phyloP scores from a whole-genome alignment of 345 rosid species.

The Pistacia vera region DNA sequence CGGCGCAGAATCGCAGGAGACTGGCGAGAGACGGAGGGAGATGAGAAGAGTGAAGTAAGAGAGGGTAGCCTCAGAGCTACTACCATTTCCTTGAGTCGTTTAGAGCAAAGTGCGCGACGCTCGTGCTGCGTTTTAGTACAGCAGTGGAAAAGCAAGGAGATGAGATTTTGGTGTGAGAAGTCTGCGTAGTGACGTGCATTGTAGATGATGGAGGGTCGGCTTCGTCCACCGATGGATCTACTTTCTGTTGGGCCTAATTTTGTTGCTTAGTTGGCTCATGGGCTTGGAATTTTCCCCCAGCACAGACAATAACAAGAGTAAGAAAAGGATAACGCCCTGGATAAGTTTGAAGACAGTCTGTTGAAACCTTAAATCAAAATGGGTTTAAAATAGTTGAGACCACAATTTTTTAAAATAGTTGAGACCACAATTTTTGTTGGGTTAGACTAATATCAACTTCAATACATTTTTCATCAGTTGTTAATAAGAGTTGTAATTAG shows the following conservation, averaged over 20 bases:
- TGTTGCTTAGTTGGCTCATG: neutral
- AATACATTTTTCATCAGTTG: no score
- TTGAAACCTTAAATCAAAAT: no score
- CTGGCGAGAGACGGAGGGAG: conserved; percentile 43
- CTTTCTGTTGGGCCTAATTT: neutral
- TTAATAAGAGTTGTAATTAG: no score
- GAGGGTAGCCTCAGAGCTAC: conserved; percentile 67
- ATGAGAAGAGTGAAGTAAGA: conserved; percentile 52
- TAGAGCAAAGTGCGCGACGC: neutral
- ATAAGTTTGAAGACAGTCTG: no score
- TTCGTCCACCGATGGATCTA: neutral
- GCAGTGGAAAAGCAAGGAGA: neutral
- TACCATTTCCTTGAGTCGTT: conserved; percentile 43
- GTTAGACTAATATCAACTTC: no score
- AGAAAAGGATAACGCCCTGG: neutral
- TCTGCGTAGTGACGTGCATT: neutral
- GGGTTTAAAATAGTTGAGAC: no score
- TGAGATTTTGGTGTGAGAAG: conserved; percentile 18
- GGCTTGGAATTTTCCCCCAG: neutral
- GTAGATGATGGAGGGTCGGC: neutral
- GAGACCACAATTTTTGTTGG: no score
- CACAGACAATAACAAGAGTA: neutral
- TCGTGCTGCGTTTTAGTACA: neutral
- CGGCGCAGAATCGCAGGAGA: conserved; percentile 32
- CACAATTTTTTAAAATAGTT: no score